phyloP scores from a whole-genome alignment of 208 protist species.

The Leishmania guyanensis region DNA sequence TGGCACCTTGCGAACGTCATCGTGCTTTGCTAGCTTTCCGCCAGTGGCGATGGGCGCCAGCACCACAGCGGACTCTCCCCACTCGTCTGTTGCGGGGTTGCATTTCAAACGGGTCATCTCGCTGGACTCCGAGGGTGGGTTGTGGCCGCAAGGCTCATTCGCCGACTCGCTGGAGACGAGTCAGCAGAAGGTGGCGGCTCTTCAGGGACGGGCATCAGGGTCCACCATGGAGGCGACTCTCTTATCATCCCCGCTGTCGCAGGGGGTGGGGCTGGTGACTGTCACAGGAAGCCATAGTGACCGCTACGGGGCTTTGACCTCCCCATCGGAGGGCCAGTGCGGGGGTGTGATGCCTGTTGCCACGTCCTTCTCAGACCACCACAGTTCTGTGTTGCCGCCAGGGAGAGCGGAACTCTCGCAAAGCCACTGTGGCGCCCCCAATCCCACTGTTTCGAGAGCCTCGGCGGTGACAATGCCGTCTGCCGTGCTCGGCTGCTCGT shows the following conservation, averaged over 20 bases:
- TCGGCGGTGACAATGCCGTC: not conserved
- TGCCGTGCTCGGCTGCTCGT: conserved; percentile 1
- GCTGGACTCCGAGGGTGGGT: conserved; percentile 27
- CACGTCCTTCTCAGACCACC: conserved; percentile 6
- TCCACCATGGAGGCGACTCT: conserved; percentile 3
- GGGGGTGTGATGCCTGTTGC: not conserved
- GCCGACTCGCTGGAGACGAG: conserved; percentile 32
- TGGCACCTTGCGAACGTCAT: not conserved
- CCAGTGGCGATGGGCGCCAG: conserved; percentile 10
- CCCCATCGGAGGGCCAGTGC: not conserved
- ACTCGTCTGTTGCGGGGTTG: conserved; percentile 22
- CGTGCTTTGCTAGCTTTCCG: conserved; percentile 6
- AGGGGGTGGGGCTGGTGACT: not conserved
- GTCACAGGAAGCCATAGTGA: not conserved
- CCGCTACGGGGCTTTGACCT: not conserved
- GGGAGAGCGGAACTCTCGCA: conserved; percentile 4
- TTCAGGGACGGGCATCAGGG: conserved; percentile 6
- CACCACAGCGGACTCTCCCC: conserved; percentile 26
- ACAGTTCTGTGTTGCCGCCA: not conserved
- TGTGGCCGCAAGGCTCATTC: conserved; percentile 27
- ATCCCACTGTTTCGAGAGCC: not conserved
- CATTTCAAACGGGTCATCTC: conserved; percentile 40
- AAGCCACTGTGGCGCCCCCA: conserved; percentile 5
- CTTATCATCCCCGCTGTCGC: not conserved
- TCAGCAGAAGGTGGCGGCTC: conserved; percentile 11